Evolutionary conservation across 1,284 basidiomycete species (phyloP).

Genomic region (Boletus sp.): DNA sequence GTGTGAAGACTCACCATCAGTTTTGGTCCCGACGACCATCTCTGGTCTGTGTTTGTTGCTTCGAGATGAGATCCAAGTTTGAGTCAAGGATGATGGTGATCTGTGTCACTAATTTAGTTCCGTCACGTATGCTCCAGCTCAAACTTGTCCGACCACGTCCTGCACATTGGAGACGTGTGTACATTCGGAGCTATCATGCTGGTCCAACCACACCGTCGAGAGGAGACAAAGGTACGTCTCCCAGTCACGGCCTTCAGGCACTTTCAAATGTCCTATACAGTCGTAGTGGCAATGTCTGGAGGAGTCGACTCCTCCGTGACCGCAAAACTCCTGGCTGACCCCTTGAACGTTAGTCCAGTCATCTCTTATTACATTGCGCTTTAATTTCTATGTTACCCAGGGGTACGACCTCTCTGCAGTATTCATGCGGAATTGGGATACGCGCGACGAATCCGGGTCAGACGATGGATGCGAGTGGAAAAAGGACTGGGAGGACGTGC

Average conservation of each 20-base stretch:
- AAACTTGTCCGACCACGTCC: conserved; percentile 16
- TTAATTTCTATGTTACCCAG: conserved; percentile 35
- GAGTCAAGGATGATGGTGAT: not conserved
- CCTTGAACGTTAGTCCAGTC: conserved; percentile 39
- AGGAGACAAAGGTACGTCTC: conserved; percentile 28
- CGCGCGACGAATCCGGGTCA: conserved; percentile 63
- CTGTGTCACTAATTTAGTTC: conserved; percentile 3
- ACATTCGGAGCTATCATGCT: conserved; percentile 17
- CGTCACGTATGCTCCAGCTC: conserved; percentile 17
- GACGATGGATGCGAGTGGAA: conserved; percentile 92
- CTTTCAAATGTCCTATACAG: conserved; percentile 37
- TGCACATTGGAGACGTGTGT: not conserved
- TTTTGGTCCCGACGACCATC: conserved; percentile 44
- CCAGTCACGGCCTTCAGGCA: not conserved
- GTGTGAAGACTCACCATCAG: conserved; percentile 32
- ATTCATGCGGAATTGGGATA: conserved; percentile 97
- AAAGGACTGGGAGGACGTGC: conserved; percentile 90
- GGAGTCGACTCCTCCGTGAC: conserved; percentile 93
- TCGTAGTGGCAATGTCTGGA: conserved; percentile 91
- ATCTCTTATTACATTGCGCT: not conserved
- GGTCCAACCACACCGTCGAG: conserved; percentile 17
- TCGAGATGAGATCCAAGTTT: not conserved
- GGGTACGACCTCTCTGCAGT: conserved; percentile 82
- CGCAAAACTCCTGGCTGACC: conserved; percentile 67
- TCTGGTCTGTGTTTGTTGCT: not conserved